phyloP scores from a whole-genome alignment of 163 green algal species.

The Volvox carteri region DNA sequence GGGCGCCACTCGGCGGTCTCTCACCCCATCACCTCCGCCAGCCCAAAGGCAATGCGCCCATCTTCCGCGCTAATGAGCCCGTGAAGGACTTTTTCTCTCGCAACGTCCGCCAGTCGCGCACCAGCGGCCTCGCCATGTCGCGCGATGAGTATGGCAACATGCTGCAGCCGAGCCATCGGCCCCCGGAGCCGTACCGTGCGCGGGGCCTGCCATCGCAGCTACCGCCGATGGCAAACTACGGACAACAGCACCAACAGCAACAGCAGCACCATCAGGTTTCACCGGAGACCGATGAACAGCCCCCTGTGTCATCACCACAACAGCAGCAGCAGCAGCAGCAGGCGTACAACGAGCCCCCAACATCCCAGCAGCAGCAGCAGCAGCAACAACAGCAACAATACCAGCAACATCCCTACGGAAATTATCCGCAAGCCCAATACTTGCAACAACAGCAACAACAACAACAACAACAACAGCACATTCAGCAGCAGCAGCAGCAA shows the following conservation, averaged over 20 bases:
- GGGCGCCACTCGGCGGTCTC: neutral
- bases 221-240: conserved; percentile 13
- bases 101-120: conserved; percentile 27
- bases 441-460: neutral
- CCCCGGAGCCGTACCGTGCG: conserved; percentile 42
- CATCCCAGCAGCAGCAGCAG: neutral
- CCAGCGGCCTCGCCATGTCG: neutral
- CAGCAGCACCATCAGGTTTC: neutral
- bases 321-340: conserved; percentile 31
- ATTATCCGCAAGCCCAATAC: neutral
- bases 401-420: neutral
- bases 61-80: conserved; percentile 57
- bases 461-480: conserved; percentile 4
- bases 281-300: neutral
- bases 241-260: neutral
- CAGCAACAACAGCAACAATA: neutral
- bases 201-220: neutral
- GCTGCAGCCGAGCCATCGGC: conserved; percentile 16
- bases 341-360: neutral
- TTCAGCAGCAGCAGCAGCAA: neutral
- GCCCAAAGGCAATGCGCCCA: conserved; percentile 41
- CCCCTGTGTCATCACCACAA: too few relatives aligned
- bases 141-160: neutral
- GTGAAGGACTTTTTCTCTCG: conserved; percentile 51
- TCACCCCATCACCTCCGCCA: conserved; percentile 28